Conservation (phyloP, 345 rosid species). For the Chamaenerion angustifolium region DNA sequence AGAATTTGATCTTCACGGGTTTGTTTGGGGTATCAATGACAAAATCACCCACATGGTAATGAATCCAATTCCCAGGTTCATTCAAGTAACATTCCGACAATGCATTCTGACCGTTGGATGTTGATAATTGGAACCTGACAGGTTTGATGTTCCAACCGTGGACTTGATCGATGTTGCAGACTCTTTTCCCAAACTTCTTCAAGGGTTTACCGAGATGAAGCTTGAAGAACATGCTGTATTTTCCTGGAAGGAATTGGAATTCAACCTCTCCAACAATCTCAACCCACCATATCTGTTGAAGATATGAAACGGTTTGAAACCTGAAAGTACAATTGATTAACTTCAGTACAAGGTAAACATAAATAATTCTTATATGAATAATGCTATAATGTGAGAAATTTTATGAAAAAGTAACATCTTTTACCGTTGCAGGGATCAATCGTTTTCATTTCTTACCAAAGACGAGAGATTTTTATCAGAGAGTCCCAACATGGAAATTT, state of each 20-base stretch:
- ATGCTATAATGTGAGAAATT: too few species aligned
- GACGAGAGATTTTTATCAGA: too few species aligned
- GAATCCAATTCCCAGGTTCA: slow-evolving; percentile 57
- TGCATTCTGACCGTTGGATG: slow-evolving; percentile 49
- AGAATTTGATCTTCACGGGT: slow-evolving; percentile 43
- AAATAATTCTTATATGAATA: too few species aligned
- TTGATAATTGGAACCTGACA: slow-evolving; percentile 56
- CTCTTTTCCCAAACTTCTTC: slow-evolving; percentile 45
- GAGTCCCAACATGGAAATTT: too few species aligned
- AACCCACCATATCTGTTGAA: slow-evolving; percentile 96
- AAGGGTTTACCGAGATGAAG: slow-evolving; percentile 53
- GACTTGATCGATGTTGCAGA: slow-evolving; percentile 54
- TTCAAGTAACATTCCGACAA: slow-evolving; percentile 39
- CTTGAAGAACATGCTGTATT: slow-evolving; percentile 57
- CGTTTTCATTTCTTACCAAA: too few species aligned
- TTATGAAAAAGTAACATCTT: too few species aligned
- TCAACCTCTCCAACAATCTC: slow-evolving; percentile 65
- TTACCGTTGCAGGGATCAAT: too few species aligned
- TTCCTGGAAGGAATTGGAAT: slow-evolving; percentile 65
- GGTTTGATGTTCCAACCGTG: slow-evolving; percentile 91
- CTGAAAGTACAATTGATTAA: slow-evolving; percentile 11
- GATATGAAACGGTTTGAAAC: slow-evolving; percentile 63
- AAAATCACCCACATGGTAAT: slow-evolving; percentile 67
- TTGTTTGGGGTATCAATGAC: slow-evolving; percentile 24
- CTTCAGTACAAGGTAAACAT: too few species aligned